These are phyloP conservation scores for Stemphylium beticola DNA, from an alignment of 2,329 filamentous ascomycete species.

Conservation along the genomic window DNA sequence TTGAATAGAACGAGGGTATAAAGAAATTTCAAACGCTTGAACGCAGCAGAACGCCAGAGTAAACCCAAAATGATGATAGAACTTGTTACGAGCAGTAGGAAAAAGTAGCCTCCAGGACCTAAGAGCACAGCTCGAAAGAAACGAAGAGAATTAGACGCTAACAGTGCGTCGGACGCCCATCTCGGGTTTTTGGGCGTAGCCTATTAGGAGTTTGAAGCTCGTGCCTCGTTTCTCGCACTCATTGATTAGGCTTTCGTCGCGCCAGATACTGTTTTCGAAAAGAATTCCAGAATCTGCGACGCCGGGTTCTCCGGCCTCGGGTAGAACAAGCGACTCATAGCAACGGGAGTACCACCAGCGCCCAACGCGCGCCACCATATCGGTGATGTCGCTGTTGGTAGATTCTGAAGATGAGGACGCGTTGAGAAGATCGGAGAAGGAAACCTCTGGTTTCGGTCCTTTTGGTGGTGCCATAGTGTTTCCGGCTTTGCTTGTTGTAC, in stretches of 20 bases:
- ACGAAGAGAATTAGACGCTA: constrained; percentile 50
- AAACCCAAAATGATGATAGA: constrained; percentile 14
- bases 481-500: constrained; percentile 35
- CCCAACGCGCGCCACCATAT: constrained; percentile 89
- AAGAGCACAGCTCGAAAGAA: constrained; percentile 43
- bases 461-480: constrained; percentile 18
- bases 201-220: constrained; percentile 88
- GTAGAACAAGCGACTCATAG: constrained; percentile 73
- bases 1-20: constrained; percentile 38
- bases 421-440: constrained; percentile 47
- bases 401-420: constrained; percentile 42
- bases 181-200: constrained; percentile 81
- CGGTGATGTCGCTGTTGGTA: constrained; percentile 83
- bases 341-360: constrained; percentile 97
- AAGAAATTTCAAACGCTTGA: constrained; percentile 44
- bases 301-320: constrained; percentile 40
- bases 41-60: constrained; percentile 35
- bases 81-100: constrained; percentile 18
- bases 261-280: constrained; percentile 74
- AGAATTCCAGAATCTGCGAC: constrained; percentile 43
- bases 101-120: constrained; percentile 33
- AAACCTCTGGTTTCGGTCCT: constrained; percentile 40
- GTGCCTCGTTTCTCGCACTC: constrained; percentile 89
- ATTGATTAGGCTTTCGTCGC: constrained; percentile 72
- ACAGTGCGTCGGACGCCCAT: constrained; percentile 56